These are phyloP conservation scores for Maudiozyma saulgeensis DNA, from an alignment of 805 yeast genomes.

Conservation along the genomic window DNA sequence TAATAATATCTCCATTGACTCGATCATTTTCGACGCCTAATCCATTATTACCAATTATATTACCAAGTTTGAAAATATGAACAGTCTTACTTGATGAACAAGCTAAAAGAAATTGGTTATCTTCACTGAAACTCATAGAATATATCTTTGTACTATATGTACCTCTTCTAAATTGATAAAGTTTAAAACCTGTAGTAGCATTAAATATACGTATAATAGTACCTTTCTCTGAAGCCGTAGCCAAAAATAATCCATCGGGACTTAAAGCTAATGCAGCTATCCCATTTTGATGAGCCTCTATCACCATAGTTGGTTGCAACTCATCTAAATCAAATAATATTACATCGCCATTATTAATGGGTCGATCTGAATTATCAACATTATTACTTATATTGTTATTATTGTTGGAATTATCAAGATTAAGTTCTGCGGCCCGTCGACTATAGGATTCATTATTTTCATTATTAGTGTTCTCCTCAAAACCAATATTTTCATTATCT, in stretches of 20 bases:
- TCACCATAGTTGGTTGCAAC: constrained; percentile 54
- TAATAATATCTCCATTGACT: not conserved
- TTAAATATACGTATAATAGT: constrained; percentile 64
- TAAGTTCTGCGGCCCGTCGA: not conserved
- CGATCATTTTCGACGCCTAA: constrained; percentile 15
- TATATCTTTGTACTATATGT: constrained; percentile 75
- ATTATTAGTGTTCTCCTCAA: constrained; percentile 32
- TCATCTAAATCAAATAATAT: constrained; percentile 53
- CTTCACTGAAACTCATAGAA: constrained; percentile 65
- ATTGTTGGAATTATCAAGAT: not conserved
- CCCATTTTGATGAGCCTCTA: constrained; percentile 65
- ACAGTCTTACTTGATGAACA: constrained; percentile 86
- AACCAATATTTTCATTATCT: not conserved
- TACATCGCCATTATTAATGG: constrained; percentile 44
- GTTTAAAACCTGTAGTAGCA: constrained; percentile 47
- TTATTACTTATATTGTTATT: no score
- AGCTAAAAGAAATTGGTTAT: constrained; percentile 66
- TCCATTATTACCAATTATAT: constrained; percentile 17
- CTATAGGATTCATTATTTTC: not conserved
- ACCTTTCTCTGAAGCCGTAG: constrained; percentile 70
- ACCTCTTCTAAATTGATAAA: constrained; percentile 65
- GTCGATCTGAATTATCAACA: not conserved
- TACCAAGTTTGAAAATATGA: constrained; percentile 70
- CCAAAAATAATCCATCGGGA: constrained; percentile 53
- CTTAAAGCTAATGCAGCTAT: constrained; percentile 56